Percentiles rank a stretch among this genome's conserved stretches.
Conservation (phyloP, 192 early-diverging fungal species). For the Coemansia sp. region DNA sequence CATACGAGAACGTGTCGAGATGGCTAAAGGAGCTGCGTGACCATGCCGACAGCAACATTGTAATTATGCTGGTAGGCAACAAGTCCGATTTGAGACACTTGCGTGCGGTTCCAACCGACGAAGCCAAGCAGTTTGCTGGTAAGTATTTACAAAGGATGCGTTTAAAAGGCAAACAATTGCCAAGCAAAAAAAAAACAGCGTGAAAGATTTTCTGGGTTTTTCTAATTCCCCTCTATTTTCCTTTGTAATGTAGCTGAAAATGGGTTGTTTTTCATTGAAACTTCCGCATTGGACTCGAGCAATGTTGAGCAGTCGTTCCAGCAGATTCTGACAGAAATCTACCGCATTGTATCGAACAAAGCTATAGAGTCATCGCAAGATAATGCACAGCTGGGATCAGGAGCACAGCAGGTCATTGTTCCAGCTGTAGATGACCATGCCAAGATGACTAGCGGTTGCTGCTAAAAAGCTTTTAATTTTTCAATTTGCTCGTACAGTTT, state of each 20-base stretch:
- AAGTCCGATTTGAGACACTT: conserved; percentile 98
- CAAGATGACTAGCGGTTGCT: conserved; percentile 61
- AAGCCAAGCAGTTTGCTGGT: conserved; percentile 94
- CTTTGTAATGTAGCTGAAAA: conserved; percentile 69
- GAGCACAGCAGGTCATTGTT: conserved; percentile 66
- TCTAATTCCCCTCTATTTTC: background rate
- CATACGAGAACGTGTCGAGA: conserved; percentile 93
- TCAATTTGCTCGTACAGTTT: conserved; percentile 1
- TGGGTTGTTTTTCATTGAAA: conserved; percentile 95
- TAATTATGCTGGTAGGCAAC: conserved; percentile 99
- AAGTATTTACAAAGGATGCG: conserved; percentile 13
- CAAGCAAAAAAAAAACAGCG: background rate
- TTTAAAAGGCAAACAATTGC: background rate
- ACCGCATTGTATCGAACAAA: conserved; percentile 95
- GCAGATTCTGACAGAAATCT: conserved; percentile 90
- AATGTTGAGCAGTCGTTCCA: conserved; percentile 97
- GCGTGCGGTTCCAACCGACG: conserved; percentile 94
- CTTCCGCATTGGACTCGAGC: conserved; percentile 93
- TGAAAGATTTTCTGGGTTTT: background rate
- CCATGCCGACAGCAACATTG: conserved; percentile 97
- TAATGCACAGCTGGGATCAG: conserved; percentile 63
- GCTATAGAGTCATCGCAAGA: conserved; percentile 81
- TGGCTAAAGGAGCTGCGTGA: conserved; percentile 99
- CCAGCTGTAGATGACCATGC: conserved; percentile 61
- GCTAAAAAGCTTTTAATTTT: conserved; percentile 46